Evolutionary conservation across 2,329 filamentous ascomycete species (phyloP).

Genomic region (Calonectria ilicicola): DNA sequence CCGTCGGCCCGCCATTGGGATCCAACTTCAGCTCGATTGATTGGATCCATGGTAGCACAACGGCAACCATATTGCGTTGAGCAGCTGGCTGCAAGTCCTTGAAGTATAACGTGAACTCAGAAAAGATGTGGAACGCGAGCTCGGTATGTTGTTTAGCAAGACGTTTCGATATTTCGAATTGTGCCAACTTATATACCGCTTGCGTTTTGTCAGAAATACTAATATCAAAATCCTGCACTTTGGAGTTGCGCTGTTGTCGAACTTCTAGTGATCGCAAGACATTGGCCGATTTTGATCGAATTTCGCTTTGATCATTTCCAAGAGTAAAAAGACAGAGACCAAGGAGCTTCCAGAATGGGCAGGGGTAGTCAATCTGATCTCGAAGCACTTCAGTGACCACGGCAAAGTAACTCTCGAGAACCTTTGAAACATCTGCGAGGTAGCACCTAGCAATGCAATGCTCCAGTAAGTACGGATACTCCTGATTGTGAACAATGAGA

Average conservation of each 20-base stretch:
- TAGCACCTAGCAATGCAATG: conserved; percentile 95
- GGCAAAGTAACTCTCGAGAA: conserved; percentile 94
- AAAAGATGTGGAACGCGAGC: conserved; percentile 93
- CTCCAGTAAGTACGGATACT: conserved; percentile 86
- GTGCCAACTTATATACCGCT: conserved; percentile 95
- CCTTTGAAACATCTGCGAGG: conserved; percentile 81
- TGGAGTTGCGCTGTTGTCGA: conserved; percentile 82
- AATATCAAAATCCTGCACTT: conserved; percentile 97
- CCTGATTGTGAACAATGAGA: conserved; percentile 89
- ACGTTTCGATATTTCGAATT: conserved; percentile 95
- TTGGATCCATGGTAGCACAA: conserved; percentile 96
- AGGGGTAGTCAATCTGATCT: conserved; percentile 83
- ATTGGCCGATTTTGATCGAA: conserved; percentile 87
- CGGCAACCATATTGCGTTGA: conserved; percentile 93
- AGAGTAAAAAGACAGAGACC: conserved; percentile 91
- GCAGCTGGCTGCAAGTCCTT: conserved; percentile 85
- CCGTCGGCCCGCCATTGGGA: conserved; percentile 89
- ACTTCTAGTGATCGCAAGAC: conserved; percentile 86
- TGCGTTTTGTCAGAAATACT: conserved; percentile 99
- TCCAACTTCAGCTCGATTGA: conserved; percentile 93
- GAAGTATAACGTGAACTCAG: conserved; percentile 94
- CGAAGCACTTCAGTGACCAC: conserved; percentile 90
- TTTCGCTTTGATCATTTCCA: conserved; percentile 89
- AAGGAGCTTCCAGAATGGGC: conserved; percentile 91
- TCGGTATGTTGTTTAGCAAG: conserved; percentile 90